These are phyloP conservation scores for Lecanicillium sp. DNA, from an alignment of 2,329 filamentous ascomycete species.

Conservation along the genomic window DNA sequence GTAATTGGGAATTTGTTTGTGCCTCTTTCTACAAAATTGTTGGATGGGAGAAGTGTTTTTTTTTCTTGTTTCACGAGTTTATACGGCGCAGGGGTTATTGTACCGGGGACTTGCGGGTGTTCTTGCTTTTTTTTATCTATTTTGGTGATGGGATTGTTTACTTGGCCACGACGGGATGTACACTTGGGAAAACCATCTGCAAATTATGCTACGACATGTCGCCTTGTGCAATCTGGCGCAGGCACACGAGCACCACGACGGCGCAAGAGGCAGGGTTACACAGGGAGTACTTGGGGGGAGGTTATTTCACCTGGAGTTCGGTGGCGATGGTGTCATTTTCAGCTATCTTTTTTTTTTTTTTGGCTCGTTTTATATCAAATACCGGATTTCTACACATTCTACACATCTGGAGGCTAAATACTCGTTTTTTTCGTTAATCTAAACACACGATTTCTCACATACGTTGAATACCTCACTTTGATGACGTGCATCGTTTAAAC, in stretches of 20 bases:
- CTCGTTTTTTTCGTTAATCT: too few species aligned
- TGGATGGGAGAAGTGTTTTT: slow-evolving; percentile 9
- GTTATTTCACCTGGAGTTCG: slow-evolving; percentile 8
- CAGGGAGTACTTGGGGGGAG: neutral
- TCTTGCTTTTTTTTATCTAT: neutral
- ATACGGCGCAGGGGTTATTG: slow-evolving; percentile 4
- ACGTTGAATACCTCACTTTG: too few species aligned
- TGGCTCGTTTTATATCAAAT: neutral
- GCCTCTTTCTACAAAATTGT: slow-evolving; percentile 10
- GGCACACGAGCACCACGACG: neutral
- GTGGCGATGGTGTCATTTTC: slow-evolving; percentile 6
- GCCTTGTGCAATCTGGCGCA: slow-evolving; percentile 2
- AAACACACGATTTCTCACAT: too few species aligned
- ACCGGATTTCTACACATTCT: neutral
- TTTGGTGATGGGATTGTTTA: neutral
- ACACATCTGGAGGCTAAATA: too few species aligned
- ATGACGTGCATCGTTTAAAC: too few species aligned
- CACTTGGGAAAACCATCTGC: neutral
- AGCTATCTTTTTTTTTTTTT: too few species aligned
- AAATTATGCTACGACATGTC: neutral
- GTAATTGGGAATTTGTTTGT: neutral
- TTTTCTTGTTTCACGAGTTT: slow-evolving; percentile 12
- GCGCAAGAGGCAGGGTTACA: slow-evolving; percentile 4
- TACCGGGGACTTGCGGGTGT: too few species aligned
- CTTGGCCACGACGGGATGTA: neutral